Evolutionary conservation across 1,284 basidiomycete genomes (phyloP).

Genomic region (Melanopsichium pennsylvanicum): DNA sequence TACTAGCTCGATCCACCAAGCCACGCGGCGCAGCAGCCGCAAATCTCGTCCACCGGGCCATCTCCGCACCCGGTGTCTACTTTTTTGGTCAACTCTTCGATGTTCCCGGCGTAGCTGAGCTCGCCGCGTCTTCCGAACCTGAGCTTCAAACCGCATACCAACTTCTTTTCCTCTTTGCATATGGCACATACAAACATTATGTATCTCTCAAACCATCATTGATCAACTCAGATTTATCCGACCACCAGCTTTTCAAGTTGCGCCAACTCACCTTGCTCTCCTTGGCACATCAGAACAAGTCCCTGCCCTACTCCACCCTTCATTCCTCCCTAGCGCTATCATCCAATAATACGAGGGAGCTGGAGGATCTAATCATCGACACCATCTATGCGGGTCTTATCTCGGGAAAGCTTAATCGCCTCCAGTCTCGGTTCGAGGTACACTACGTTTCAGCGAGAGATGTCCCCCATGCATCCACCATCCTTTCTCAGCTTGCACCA

Average conservation of each 20-base stretch:
- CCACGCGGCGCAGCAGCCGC: conserved; percentile 89
- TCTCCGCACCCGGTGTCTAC: conserved; percentile 84
- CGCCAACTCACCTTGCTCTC: conserved; percentile 90
- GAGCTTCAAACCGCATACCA: conserved; percentile 26
- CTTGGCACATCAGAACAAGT: conserved; percentile 22
- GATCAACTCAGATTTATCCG: background rate
- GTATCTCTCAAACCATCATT: background rate
- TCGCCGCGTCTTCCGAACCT: conserved; percentile 37
- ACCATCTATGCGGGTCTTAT: conserved; percentile 88
- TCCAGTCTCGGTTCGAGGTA: conserved; percentile 82
- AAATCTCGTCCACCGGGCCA: conserved; percentile 84
- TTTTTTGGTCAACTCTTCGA: conserved; percentile 88
- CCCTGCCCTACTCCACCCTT: conserved; percentile 33
- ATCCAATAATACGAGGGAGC: conserved; percentile 72
- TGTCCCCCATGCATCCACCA: conserved; percentile 67
- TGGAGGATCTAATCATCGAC: conserved; percentile 95
- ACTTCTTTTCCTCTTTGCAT: conserved; percentile 85
- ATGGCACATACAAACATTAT: conserved; percentile 79
- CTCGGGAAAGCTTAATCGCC: conserved; percentile 88
- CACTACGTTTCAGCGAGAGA: conserved; percentile 91
- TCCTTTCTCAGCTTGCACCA: background rate
- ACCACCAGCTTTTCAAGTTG: conserved; percentile 73
- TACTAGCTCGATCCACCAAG: conserved; percentile 78
- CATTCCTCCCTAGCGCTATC: conserved; percentile 25
- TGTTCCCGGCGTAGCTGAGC: conserved; percentile 78